Evolutionary conservation across 768 basidiomycete genomes (phyloP).

Genomic region (Macrolepiota fuliginosa): DNA sequence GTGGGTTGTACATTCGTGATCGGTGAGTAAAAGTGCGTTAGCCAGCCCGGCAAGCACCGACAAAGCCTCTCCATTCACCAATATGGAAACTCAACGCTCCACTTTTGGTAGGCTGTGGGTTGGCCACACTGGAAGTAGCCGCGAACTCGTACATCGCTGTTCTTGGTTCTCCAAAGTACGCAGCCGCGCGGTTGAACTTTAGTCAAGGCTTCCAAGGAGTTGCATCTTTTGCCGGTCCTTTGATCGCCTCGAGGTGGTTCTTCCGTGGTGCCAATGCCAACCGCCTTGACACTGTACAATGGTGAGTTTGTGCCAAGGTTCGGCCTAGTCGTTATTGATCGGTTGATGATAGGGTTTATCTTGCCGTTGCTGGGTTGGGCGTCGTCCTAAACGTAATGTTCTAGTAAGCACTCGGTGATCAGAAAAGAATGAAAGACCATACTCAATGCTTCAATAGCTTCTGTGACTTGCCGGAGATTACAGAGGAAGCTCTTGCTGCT

Average conservation of each 20-base stretch:
- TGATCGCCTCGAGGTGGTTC: constrained; percentile 76
- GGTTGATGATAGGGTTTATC: constrained; percentile 51
- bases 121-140: constrained; percentile 65
- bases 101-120: constrained; percentile 51
- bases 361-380: constrained; percentile 64
- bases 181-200: constrained; percentile 74
- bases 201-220: constrained; percentile 80
- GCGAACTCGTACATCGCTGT: constrained; percentile 82
- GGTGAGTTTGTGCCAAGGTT: constrained; percentile 29
- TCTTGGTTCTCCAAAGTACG: constrained; percentile 63
- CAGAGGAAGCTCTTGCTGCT: constrained; percentile 58
- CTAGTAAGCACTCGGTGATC: constrained; percentile 37
- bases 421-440: background rate
- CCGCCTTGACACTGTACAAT: constrained; percentile 66
- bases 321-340: background rate
- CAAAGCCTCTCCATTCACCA: background rate
- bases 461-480: constrained; percentile 66
- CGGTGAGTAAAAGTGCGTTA: constrained; percentile 30
- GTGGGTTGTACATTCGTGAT: constrained; percentile 73
- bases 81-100: background rate
- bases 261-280: constrained; percentile 63
- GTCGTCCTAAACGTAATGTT: constrained; percentile 61
- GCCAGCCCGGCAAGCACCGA: background rate
- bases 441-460: constrained; percentile 39
- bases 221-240: constrained; percentile 69